Base-by-base conservation (phyloP, 495 filamentous ascomycete genomes). In the Pyrenula massariospora region DNA sequence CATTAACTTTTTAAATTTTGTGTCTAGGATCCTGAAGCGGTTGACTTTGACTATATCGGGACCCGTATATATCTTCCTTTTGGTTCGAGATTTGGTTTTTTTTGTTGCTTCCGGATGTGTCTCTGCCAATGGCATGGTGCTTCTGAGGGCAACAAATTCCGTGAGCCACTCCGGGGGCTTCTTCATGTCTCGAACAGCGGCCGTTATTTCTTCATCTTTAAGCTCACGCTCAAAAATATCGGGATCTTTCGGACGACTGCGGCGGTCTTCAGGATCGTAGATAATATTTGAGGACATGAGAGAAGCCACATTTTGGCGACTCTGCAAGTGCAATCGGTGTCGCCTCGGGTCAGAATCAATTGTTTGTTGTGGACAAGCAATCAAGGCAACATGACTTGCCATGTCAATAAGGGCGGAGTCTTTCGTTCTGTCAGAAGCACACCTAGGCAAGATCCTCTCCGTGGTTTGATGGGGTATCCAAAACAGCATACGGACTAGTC, bases 401-500 rank as follows among this genome's bases (percentile, higher is more conserved):
- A 85, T 60, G 48, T 91, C 85, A 8, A 77, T 71, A 15, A 80
- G 63, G 1, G 88, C 55, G 1, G 82, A 65, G 5, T 72, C 52
- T 50, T 83, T 83, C 48, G 61, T 72, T 50, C 85, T 79, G 2
- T 71, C 65, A 19, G 62, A 65, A 1, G 84, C 55, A 1, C 63
- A 69, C 24, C 77, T 78, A 0, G 90, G 87, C 2, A 84, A 36
- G 3, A 77, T 48, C 1, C 54, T 12, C 0, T 61, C 57, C 51
- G 74, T 78, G 22, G 87, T 84, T 0, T 67, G 58, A 25, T 78
- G 64, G 0, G 69, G 64, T 3, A 79, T 52, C 78, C 86, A 85
- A 24, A 87, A 59, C 2, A 96, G 70, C 70, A 91, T 80, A 54
- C 89, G 80, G 8, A 92, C 83, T 5, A 79, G 77, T 10, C 90